These are phyloP conservation scores for Pythium plurisporium DNA, from an alignment of 352 stramenopile genomes.

Conservation along the genomic window DNA sequence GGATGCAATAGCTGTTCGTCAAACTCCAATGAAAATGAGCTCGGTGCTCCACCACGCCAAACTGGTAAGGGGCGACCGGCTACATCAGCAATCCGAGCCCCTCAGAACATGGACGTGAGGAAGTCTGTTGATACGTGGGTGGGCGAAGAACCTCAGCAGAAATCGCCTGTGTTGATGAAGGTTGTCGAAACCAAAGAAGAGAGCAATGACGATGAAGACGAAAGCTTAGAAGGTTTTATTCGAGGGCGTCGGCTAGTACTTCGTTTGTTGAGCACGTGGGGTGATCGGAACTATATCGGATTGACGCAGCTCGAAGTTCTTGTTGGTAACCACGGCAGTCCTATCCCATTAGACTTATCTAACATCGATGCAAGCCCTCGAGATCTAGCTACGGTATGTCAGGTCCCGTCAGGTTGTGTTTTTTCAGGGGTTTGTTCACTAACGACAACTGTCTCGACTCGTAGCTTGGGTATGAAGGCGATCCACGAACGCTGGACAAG, in stretches of 20 bases:
- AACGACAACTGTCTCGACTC: background rate
- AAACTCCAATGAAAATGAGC: background rate
- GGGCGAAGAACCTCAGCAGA: slow-evolving; percentile 43
- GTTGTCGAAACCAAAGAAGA: slow-evolving; percentile 20
- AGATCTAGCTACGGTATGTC: slow-evolving; percentile 72
- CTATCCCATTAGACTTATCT: slow-evolving; percentile 34
- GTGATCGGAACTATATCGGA: slow-evolving; percentile 82
- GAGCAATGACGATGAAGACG: slow-evolving; percentile 10
- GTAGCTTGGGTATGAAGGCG: slow-evolving; percentile 65
- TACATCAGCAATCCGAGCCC: slow-evolving; percentile 34
- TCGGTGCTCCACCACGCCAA: background rate
- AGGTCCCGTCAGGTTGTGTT: slow-evolving; percentile 5
- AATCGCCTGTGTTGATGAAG: slow-evolving; percentile 38
- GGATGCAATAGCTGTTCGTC: background rate
- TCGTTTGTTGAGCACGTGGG: slow-evolving; percentile 63
- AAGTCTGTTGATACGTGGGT: slow-evolving; percentile 49
- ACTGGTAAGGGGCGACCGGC: slow-evolving; percentile 23
- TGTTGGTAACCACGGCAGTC: slow-evolving; percentile 34
- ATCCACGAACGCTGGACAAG: slow-evolving; percentile 87
- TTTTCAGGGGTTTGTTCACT: no score
- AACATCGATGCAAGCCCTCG: slow-evolving; percentile 60
- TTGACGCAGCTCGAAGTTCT: slow-evolving; percentile 74
- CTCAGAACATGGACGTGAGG: slow-evolving; percentile 9
- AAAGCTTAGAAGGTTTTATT: slow-evolving; percentile 22
- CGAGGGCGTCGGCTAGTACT: slow-evolving; percentile 51